Base-by-base conservation (phyloP, 805 yeast species). In the Candida cerambycidarum region DNA sequence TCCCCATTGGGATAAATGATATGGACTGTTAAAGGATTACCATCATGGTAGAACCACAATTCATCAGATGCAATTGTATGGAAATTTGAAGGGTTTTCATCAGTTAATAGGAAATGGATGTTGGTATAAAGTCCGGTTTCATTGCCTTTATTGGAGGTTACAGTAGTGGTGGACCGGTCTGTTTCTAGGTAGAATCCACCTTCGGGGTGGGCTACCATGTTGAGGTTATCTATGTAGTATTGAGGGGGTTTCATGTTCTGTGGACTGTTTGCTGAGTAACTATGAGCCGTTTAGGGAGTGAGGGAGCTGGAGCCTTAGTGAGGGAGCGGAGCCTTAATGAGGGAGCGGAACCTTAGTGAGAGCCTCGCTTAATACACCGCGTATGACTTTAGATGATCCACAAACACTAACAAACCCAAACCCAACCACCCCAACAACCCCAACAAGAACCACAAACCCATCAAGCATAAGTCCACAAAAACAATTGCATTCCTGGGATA, bases 1-100 rank as follows among this genome's bases (percentile, higher is more conserved):
- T 33, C 45, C 7, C 61, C 61, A 18, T 53, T 50, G 0, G 56
- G 53, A 37, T 44, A 45, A 11, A 56, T 54, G 30, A 53, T 47
- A 39, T 57, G 61, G 9, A 57, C 57, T 1, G 59, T 57, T 17
- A 57, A 46, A 2, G 58, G 47, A 8, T 42, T 30, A 1, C 61
- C 61, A 11, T 53, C 55, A 29, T 57, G 61, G 35, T 39, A 57
- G 32, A 54, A 55, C 57, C 58, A 57, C 4, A 57, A 52, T 42
- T 57, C 61, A 36, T 57, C 54, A 1, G 61, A 57, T 13, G 46
- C 42, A 29, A 57, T 42, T 41, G 46, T 45, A 41, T 57, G 61
- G 36, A 55, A 57, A 16, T 52, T 43, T 2, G 59, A 55, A 4
- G 55, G 52, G 23, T 51, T 51, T n/a, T 45, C 40, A 15, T 53